phyloP scores from a whole-genome alignment of 164 flowering plant genomes.

The Stephania japonica region DNA sequence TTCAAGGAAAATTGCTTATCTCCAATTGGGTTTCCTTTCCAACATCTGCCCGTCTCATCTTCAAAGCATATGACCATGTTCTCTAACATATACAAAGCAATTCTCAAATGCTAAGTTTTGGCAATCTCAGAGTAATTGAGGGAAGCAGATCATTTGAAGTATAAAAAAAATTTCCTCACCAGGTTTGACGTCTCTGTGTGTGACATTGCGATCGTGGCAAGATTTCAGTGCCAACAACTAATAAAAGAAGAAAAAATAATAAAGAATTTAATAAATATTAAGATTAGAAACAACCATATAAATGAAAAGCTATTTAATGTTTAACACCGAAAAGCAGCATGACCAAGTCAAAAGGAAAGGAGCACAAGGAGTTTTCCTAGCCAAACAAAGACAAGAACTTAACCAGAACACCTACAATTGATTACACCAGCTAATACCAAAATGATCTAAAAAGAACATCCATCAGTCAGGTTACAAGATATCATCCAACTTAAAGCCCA shows the following conservation, averaged over 20 bases:
- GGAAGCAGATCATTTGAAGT: not conserved
- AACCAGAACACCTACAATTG: too few species aligned
- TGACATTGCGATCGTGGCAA: slow-evolving; percentile 94
- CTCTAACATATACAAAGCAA: slow-evolving; percentile 34
- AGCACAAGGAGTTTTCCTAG: too few species aligned
- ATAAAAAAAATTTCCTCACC: slow-evolving; percentile 44
- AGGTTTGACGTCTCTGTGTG: slow-evolving; percentile 97
- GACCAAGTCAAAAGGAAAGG: not conserved
- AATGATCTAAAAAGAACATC: too few species aligned
- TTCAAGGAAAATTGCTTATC: slow-evolving; percentile 43
- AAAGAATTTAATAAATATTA: not conserved
- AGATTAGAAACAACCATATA: too few species aligned
- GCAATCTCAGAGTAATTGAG: not conserved
- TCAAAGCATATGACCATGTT: slow-evolving; percentile 96
- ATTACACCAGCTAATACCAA: too few species aligned
- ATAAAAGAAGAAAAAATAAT: slow-evolving; percentile 5
- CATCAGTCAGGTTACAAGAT: too few species aligned
- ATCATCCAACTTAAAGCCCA: too few species aligned
- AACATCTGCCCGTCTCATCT: slow-evolving; percentile 79
- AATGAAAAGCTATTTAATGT: not conserved
- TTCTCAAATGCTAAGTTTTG: not conserved
- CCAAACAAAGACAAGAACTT: too few species aligned
- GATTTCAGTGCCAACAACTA: slow-evolving; percentile 90
- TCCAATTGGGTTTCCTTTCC: slow-evolving; percentile 44
- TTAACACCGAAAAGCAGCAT: not conserved